These are phyloP conservation scores for Proliferodiscus dingleyae DNA, from an alignment of 2,329 filamentous ascomycete genomes.

Conservation along the genomic window DNA sequence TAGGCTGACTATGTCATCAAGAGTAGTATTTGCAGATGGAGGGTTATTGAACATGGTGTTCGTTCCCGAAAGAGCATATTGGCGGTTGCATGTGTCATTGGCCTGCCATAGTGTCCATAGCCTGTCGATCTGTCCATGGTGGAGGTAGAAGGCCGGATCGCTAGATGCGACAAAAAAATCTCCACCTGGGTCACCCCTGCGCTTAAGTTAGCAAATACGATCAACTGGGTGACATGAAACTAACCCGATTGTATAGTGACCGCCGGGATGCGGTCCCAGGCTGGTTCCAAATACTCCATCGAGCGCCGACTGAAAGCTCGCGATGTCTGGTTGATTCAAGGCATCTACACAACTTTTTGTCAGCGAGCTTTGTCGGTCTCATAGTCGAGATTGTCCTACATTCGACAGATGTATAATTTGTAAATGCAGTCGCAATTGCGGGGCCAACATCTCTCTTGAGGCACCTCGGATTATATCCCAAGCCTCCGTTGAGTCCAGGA, in stretches of 20 bases:
- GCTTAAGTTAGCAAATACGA: too few relatives aligned
- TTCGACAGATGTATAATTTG: too few relatives aligned
- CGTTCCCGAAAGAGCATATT: slow-evolving; percentile 32
- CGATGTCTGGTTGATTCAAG: slow-evolving; percentile 1
- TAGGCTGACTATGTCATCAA: slow-evolving; percentile 19
- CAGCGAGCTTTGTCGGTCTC: too few relatives aligned
- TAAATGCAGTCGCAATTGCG: too few relatives aligned
- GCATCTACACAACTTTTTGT: too few relatives aligned
- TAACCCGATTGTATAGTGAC: slow-evolving; percentile 36
- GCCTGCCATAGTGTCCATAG: slow-evolving; percentile 40
- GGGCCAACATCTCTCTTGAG: too few relatives aligned
- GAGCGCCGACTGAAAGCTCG: slow-evolving; percentile 10
- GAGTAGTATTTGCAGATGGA: slow-evolving; percentile 36
- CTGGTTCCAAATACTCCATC: slow-evolving; percentile 26
- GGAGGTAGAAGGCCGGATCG: slow-evolving; percentile 42
- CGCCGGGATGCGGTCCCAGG: slow-evolving; percentile 24
- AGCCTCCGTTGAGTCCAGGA: too few relatives aligned
- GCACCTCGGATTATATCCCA: too few relatives aligned
- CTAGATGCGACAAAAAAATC: slow-evolving; percentile 40
- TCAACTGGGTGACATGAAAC: too few relatives aligned
- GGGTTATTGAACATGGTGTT: slow-evolving; percentile 39
- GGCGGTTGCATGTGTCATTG: slow-evolving; percentile 30
- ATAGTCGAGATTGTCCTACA: too few relatives aligned
- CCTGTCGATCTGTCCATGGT: slow-evolving; percentile 42
- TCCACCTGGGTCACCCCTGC: too few relatives aligned